Base-by-base conservation (phyloP, 2,329 filamentous ascomycete genomes). In the Rasamsonia emersonii region DNA sequence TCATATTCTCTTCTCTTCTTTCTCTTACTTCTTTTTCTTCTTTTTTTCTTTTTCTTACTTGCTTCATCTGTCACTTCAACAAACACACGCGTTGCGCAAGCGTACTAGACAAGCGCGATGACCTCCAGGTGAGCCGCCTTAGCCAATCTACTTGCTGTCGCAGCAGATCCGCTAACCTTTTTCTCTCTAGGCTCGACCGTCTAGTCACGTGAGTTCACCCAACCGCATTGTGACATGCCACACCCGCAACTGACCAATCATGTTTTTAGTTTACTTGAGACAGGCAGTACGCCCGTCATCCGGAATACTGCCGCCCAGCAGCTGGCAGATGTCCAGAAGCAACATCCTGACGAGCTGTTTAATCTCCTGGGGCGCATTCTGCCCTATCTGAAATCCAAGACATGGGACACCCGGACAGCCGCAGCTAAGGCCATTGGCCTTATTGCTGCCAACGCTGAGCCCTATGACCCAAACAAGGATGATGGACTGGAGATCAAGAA, bases 291-390 rank as follows among this genome's bases (percentile, higher is more conserved):
- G 39, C 81, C 82, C 55, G 71, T 98, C 45, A 96, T 98, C 55
- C 81, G 93, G 46, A 93, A 95, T 54, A 98, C 91, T 41, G 93
- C 91, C 41, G 91, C 93, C 40, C 86, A 93, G 54, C 91, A 98
- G 64, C 73, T 98, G 42, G 91, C 88, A 40, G 91, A 98, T 62
- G 91, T 94, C 60, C 93, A 98, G 62, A 96, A 95, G 57, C 84
- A 91, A 58, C 91, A 96, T 50, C 91, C 91, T 0, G 89, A 98
- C 62, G 93, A 98, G 59, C 70, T 98, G 1, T 96, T 96, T 64
- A 95, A 96, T 54, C 73, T 98, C 5, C 72, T 98, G 9, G 89
- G 86, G 18, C 75, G 89, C 39, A 88, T 98, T 18, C 79, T 98
- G n/a, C 89, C 91, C 1, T 98, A 95, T 59, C 71, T 98, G 18